Evolutionary conservation across 768 basidiomycete genomes (phyloP).

Genomic region (Strobilomyces dryophilus): DNA sequence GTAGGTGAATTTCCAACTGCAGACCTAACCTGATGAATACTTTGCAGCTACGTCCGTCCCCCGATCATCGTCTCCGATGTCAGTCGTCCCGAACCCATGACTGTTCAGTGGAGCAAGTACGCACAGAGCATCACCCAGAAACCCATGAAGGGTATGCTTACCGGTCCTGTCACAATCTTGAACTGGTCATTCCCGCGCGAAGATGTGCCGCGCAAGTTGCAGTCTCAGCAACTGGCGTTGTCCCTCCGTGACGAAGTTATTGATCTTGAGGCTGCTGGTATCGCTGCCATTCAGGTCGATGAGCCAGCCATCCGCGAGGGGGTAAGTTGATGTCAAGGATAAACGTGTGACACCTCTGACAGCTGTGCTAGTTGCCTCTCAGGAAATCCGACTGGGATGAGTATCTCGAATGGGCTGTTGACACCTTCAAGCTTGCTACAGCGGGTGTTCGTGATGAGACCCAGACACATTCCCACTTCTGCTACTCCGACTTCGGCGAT

Average conservation of each 20-base stretch:
- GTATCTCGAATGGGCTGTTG: conserved; percentile 97
- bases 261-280: conserved; percentile 95
- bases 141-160: conserved; percentile 99
- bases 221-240: conserved; percentile 97
- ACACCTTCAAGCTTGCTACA: conserved; percentile 97
- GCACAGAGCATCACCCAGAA: conserved; percentile 90
- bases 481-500: conserved; percentile 98
- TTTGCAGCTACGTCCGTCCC: conserved; percentile 84
- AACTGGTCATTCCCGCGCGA: conserved; percentile 99
- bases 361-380: conserved; percentile 70
- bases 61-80: conserved; percentile 99
- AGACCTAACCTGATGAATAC: conserved; percentile 5
- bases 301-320: conserved; percentile 99
- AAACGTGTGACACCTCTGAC: neutral
- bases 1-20: conserved; percentile 20
- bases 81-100: conserved; percentile 88
- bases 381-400: conserved; percentile 94
- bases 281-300: conserved; percentile 98
- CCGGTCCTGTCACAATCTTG: conserved; percentile 96
- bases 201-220: conserved; percentile 92
- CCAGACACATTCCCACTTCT: conserved; percentile 99
- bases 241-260: conserved; percentile 97
- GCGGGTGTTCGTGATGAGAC: conserved; percentile 92
- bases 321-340: conserved; percentile 41
- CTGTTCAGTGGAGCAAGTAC: conserved; percentile 94